Evolutionary conservation across 1,284 basidiomycete genomes (phyloP).

Genomic region (Fomitopsis schrenkii): DNA sequence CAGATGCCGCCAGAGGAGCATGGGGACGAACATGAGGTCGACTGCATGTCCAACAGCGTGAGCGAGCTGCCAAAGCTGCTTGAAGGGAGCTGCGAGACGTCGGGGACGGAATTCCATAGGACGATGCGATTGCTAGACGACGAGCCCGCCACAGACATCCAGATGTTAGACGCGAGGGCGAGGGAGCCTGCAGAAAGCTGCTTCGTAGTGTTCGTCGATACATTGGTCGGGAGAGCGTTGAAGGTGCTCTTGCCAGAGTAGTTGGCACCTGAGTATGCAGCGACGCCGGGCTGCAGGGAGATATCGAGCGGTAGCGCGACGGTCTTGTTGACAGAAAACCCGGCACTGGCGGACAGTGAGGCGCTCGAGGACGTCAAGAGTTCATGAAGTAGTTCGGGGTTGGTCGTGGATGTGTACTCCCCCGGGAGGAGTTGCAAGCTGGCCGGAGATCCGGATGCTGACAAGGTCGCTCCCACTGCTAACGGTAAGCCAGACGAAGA

Average conservation of each 20-base stretch:
- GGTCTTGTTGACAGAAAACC: conserved; percentile 50
- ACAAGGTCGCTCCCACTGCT: conserved; percentile 63
- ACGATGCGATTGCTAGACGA: conserved; percentile 50
- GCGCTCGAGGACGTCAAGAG: conserved; percentile 61
- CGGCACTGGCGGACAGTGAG: conserved; percentile 51
- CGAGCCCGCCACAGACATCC: conserved; percentile 57
- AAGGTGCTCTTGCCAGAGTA: conserved; percentile 65
- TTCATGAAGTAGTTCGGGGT: conserved; percentile 65
- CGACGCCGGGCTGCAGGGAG: conserved; percentile 59
- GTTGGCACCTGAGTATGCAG: conserved; percentile 50
- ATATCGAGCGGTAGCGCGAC: conserved; percentile 61
- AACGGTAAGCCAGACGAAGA: conserved; percentile 12
- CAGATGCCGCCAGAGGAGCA: conserved; percentile 73
- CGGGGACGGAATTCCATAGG: conserved; percentile 77
- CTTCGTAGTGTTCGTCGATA: conserved; percentile 41
- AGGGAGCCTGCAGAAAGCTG: conserved; percentile 54
- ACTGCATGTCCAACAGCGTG: conserved; percentile 62
- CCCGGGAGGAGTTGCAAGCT: conserved; percentile 66
- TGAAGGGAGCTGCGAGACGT: conserved; percentile 59
- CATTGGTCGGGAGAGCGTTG: conserved; percentile 47
- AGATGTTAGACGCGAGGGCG: conserved; percentile 59
- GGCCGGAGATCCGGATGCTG: conserved; percentile 46
- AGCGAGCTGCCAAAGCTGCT: conserved; percentile 39
- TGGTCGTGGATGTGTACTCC: conserved; percentile 65
- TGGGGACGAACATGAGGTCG: conserved; percentile 62